Percentiles rank a stretch among this genome's conserved stretches.
These are phyloP conservation scores for Fusarium sublunatum DNA, from an alignment of 2,329 filamentous ascomycete species.

Conservation along the genomic window DNA sequence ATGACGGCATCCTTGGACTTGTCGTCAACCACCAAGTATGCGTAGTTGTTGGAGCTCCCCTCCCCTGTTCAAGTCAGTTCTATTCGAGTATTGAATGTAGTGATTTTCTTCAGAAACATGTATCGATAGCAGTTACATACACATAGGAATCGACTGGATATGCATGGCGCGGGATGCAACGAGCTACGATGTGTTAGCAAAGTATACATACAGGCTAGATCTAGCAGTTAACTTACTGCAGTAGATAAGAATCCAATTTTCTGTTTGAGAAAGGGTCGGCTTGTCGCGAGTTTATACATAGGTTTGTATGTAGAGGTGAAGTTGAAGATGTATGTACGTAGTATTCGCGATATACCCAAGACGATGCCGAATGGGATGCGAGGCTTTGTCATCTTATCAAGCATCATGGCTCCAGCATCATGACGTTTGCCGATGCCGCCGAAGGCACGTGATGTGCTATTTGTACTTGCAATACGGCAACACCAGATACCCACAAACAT, in stretches of 20 bases:
- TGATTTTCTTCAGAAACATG: not conserved
- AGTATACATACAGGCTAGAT: not conserved
- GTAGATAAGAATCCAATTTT: slow-evolving; percentile 45
- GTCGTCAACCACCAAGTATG: slow-evolving; percentile 83
- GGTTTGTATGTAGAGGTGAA: slow-evolving; percentile 10
- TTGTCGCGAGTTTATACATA: slow-evolving; percentile 59
- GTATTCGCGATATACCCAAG: slow-evolving; percentile 5
- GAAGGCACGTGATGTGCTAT: slow-evolving; percentile 38
- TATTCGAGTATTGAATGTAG: too few relatives aligned
- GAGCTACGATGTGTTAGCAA: slow-evolving; percentile 23
- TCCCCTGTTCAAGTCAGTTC: slow-evolving; percentile 67
- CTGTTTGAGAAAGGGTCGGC: slow-evolving; percentile 50
- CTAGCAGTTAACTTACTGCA: slow-evolving; percentile 33
- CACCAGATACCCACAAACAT: not conserved
- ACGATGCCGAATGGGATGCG: slow-evolving; percentile 36
- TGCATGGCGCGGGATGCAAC: slow-evolving; percentile 69
- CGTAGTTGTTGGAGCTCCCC: slow-evolving; percentile 84
- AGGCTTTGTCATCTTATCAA: slow-evolving; percentile 43
- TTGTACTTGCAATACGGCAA: not conserved
- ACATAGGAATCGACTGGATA: slow-evolving; percentile 90
- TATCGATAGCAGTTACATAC: slow-evolving; percentile 61
- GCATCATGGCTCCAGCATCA: slow-evolving; percentile 37
- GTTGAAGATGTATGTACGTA: slow-evolving; percentile 9
- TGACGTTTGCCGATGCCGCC: slow-evolving; percentile 37
- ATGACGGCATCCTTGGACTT: slow-evolving; percentile 82